Percentiles rank a stretch among this genome's conserved stretches.
Evolutionary conservation across 345 rosid species (phyloP).

Genomic region (Murraya paniculata): DNA sequence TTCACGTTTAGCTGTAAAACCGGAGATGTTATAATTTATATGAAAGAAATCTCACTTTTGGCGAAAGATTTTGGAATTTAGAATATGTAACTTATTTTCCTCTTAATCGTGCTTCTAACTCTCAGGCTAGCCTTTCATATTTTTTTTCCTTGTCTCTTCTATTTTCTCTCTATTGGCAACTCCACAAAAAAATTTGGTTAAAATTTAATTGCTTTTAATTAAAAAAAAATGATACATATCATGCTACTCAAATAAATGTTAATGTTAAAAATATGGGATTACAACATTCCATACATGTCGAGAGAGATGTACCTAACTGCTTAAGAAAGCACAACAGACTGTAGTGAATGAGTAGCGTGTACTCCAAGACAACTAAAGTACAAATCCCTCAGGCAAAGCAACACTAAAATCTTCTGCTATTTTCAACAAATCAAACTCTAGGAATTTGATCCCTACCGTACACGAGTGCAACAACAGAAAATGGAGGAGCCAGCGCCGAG

Average conservation of each 20-base stretch:
- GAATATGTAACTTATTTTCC: not conserved
- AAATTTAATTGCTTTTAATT: not conserved
- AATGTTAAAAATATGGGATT: too few species aligned
- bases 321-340: not conserved
- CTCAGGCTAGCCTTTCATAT: too few species aligned
- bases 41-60: not conserved
- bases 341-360: not conserved
- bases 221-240: not conserved
- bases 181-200: too few species aligned
- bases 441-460: not conserved
- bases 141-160: too few species aligned
- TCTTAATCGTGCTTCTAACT: too few species aligned
- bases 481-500: constrained; percentile 57
- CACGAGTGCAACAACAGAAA: not conserved
- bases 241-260: not conserved
- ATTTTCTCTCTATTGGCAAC: too few species aligned
- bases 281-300: not conserved
- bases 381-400: not conserved
- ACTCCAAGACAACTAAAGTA: not conserved
- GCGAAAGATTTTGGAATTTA: not conserved
- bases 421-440: not conserved
- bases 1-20: not conserved
- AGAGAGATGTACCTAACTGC: not conserved
- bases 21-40: not conserved
- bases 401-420: not conserved